A percentile compares a stretch with the other conserved stretches of the same genome.
phyloP scores from a whole-genome alignment of 2,329 filamentous ascomycete genomes.

The Clonostachys rhizophaga region DNA sequence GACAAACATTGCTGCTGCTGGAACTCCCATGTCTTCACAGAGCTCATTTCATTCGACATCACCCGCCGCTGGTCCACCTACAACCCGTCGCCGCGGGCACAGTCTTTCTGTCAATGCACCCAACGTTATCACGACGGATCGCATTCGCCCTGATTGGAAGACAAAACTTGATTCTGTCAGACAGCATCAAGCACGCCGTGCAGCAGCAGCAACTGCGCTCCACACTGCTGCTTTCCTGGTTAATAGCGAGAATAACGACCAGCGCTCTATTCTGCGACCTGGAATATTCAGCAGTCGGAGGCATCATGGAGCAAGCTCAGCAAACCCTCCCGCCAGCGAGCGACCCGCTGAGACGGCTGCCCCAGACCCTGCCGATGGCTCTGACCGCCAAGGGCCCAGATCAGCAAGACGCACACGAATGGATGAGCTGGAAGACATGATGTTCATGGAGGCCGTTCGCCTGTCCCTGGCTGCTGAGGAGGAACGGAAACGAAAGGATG shows the following conservation, averaged over 20 bases:
- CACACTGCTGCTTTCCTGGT: slow-evolving; percentile 95
- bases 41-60: slow-evolving; percentile 65
- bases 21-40: slow-evolving; percentile 49
- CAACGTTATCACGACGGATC: slow-evolving; percentile 87
- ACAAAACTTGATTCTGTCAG: slow-evolving; percentile 82
- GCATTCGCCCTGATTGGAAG: slow-evolving; percentile 89
- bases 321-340: slow-evolving; percentile 14
- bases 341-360: slow-evolving; percentile 2
- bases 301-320: slow-evolving; percentile 29
- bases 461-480: slow-evolving; percentile 90
- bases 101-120: slow-evolving; percentile 77
- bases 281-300: slow-evolving; percentile 52
- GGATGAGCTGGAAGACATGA: slow-evolving; percentile 92
- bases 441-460: slow-evolving; percentile 96
- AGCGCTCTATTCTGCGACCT: slow-evolving; percentile 34
- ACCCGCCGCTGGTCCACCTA: not conserved
- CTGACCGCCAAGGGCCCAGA: not conserved
- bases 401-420: slow-evolving; percentile 45
- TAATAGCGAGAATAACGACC: slow-evolving; percentile 49
- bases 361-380: not conserved
- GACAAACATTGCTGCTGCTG: too few species aligned
- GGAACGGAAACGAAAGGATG: slow-evolving; percentile 79
- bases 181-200: slow-evolving; percentile 77
- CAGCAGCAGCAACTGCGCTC: slow-evolving; percentile 87
- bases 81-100: slow-evolving; percentile 42